Evolutionary conservation across 352 stramenopile species (phyloP).

Genomic region (Globisporangium mamillatum): DNA sequence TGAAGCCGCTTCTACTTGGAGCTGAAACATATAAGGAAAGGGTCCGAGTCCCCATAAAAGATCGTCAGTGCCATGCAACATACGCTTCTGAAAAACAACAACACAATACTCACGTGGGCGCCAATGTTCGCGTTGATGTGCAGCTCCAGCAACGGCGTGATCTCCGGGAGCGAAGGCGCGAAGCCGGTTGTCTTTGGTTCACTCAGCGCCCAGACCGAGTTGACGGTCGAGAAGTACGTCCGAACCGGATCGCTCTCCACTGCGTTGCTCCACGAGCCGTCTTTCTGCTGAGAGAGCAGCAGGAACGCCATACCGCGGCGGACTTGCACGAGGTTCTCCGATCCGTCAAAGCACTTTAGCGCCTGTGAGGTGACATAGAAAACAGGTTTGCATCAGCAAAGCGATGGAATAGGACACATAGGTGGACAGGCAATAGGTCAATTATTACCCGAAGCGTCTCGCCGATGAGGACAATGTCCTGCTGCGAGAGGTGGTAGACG

Average conservation of each 20-base stretch:
- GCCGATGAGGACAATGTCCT: slow-evolving; percentile 67
- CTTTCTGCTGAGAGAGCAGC: slow-evolving; percentile 48
- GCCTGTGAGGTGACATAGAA: slow-evolving; percentile 34
- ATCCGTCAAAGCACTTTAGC: slow-evolving; percentile 68
- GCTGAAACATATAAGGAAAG: background rate
- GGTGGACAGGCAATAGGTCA: background rate
- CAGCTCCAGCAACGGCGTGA: slow-evolving; percentile 48
- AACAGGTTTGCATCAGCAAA: background rate
- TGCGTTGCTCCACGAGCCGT: slow-evolving; percentile 53
- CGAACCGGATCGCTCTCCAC: slow-evolving; percentile 21
- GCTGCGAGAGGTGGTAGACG: slow-evolving; percentile 66
- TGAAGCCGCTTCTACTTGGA: background rate
- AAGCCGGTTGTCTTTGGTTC: slow-evolving; percentile 49
- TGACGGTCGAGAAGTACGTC: slow-evolving; percentile 52
- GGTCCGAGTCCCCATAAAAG: background rate
- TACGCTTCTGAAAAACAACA: background rate
- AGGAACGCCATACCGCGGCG: slow-evolving; percentile 70
- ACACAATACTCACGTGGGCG: background rate
- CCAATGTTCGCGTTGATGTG: slow-evolving; percentile 61
- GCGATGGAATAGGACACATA: background rate
- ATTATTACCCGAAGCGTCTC: slow-evolving; percentile 63
- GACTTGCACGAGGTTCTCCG: slow-evolving; percentile 64
- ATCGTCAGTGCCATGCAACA: background rate
- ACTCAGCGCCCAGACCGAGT: slow-evolving; percentile 44
- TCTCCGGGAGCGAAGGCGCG: slow-evolving; percentile 57